Percentiles rank a stretch among this genome's conserved stretches.
phyloP scores from a whole-genome alignment of 2,329 filamentous ascomycete genomes.

The Dactylella cylindrospora region DNA sequence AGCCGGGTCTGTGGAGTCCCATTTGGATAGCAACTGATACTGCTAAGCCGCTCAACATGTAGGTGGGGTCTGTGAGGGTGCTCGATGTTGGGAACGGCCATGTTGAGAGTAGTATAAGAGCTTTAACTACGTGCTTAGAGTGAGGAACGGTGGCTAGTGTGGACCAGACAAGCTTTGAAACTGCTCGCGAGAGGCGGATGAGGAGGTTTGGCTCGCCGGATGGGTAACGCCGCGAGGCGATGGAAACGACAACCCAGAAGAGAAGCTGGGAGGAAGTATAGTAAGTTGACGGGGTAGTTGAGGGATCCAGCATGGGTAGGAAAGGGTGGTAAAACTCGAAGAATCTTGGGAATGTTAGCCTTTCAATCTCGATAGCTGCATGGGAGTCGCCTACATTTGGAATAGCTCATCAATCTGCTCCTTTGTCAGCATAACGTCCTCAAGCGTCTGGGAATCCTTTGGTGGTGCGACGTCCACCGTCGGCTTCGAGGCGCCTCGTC shows the following conservation, averaged over 20 bases:
- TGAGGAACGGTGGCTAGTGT: slow-evolving; percentile 76
- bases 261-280: slow-evolving; percentile 75
- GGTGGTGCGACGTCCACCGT: slow-evolving; percentile 51
- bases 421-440: slow-evolving; percentile 66
- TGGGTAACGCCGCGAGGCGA: slow-evolving; percentile 71
- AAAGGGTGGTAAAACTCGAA: slow-evolving; percentile 76
- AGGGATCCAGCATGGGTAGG: slow-evolving; percentile 70
- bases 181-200: slow-evolving; percentile 64
- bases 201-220: slow-evolving; percentile 64
- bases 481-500: slow-evolving; percentile 35
- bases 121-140: slow-evolving; percentile 78
- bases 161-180: slow-evolving; percentile 73
- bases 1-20: slow-evolving; percentile 75
- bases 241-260: slow-evolving; percentile 80
- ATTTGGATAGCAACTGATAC: slow-evolving; percentile 85
- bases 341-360: slow-evolving; percentile 54
- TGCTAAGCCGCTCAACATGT: slow-evolving; percentile 79
- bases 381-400: slow-evolving; percentile 55
- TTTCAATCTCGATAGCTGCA: too few species aligned
- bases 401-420: slow-evolving; percentile 67
- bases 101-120: slow-evolving; percentile 74
- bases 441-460: slow-evolving; percentile 61
- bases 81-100: slow-evolving; percentile 83
- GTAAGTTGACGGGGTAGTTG: slow-evolving; percentile 70
- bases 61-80: slow-evolving; percentile 76